These are phyloP conservation scores for Tetragonia tetragonoides DNA, from an alignment of 148 eudicot genomes.

Conservation along the genomic window DNA sequence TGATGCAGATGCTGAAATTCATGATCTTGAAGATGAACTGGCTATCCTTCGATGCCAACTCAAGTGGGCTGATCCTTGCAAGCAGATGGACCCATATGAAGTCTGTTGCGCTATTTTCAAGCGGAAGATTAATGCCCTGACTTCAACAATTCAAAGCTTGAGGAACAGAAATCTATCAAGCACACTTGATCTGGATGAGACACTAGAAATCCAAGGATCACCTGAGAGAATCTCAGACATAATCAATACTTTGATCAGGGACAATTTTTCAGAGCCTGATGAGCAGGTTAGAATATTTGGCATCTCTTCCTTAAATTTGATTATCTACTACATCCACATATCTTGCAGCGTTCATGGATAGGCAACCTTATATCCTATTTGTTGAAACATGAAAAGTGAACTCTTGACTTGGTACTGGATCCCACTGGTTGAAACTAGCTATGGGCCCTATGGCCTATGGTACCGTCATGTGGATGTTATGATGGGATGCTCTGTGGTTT, in stretches of 20 bases:
- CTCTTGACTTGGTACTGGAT: not conserved
- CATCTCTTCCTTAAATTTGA: constrained; percentile 1
- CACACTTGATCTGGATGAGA: constrained; percentile 17
- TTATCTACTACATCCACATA: not conserved
- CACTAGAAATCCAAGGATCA: constrained; percentile 30
- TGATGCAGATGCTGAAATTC: constrained; percentile 62
- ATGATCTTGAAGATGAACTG: constrained; percentile 63
- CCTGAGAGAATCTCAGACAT: constrained; percentile 47
- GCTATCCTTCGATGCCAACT: constrained; percentile 53
- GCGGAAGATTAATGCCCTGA: constrained; percentile 41
- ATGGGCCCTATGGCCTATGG: not conserved
- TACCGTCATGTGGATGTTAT: constrained; percentile 7
- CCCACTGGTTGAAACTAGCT: not conserved
- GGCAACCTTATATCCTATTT: not conserved
- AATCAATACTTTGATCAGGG: constrained; percentile 35
- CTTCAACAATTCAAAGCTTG: constrained; percentile 30
- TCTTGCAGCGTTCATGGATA: not conserved
- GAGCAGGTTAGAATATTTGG: constrained; percentile 38
- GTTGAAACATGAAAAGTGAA: not conserved
- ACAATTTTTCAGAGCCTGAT: constrained; percentile 28
- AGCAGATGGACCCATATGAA: constrained; percentile 43
- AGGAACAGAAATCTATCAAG: constrained; percentile 28
- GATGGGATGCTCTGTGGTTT: not conserved
- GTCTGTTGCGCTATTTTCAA: constrained; percentile 38
- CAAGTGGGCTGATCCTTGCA: constrained; percentile 40